phyloP scores from a whole-genome alignment of 148 eudicot species.

The Rhododendron vialii region DNA sequence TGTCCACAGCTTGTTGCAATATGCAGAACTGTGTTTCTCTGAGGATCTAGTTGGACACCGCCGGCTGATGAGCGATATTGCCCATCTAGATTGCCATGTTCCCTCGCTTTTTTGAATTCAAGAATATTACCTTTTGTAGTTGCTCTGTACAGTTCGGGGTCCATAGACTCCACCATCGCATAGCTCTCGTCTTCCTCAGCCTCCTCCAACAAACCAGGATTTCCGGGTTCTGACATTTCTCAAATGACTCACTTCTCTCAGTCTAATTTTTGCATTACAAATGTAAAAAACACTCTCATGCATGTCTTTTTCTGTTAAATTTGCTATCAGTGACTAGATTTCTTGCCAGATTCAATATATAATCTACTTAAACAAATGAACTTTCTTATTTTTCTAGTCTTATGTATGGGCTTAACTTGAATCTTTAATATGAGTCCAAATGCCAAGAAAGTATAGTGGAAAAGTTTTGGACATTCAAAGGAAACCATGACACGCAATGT shows the following conservation, averaged over 20 bases:
- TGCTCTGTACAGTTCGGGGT: too few species aligned
- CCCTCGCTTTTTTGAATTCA: conserved; percentile 12
- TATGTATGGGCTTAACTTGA: too few species aligned
- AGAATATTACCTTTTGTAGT: conserved; percentile 6
- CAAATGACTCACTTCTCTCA: neutral
- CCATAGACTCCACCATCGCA: conserved; percentile 8
- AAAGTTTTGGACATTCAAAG: neutral
- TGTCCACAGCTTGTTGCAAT: conserved; percentile 18
- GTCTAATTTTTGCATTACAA: neutral
- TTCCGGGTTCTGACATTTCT: conserved; percentile 14
- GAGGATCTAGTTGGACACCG: conserved; percentile 22
- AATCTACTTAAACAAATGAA: too few species aligned
- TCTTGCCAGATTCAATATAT: neutral
- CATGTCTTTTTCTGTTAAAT: neutral
- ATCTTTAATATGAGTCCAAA: too few species aligned
- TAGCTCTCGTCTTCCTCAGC: conserved; percentile 13
- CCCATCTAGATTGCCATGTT: neutral
- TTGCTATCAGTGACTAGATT: neutral
- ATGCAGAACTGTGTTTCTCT: conserved; percentile 27
- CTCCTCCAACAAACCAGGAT: neutral
- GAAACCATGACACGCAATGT: neutral
- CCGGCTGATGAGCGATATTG: conserved; percentile 6
- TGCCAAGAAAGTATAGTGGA: neutral
- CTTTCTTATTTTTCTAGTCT: too few species aligned
- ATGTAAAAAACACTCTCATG: neutral